Percentiles rank a stretch among this genome's conserved stretches.
Evolutionary conservation across 2,329 filamentous ascomycete genomes (phyloP).

Genomic region (Aspergillus chevalieri): DNA sequence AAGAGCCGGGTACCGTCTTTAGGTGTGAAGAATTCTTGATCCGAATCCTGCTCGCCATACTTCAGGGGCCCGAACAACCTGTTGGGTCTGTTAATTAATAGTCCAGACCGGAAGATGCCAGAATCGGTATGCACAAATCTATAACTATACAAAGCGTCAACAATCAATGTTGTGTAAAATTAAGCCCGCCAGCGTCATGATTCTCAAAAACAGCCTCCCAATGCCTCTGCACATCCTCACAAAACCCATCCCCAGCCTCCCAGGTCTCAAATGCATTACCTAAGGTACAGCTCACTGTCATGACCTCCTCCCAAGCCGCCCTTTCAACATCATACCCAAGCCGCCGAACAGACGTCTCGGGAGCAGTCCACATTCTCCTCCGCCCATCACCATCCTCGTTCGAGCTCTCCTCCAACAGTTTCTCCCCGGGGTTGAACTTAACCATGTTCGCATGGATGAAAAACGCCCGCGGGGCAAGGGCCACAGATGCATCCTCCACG

Average conservation of each 20-base stretch:
- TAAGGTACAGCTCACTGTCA: conserved; percentile 21
- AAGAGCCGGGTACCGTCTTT: too few species aligned
- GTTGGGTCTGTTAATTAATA: too few species aligned
- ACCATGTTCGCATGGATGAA: conserved; percentile 28
- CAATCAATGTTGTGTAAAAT: conserved; percentile 6
- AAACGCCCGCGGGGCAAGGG: conserved; percentile 16
- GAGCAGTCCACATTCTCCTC: conserved; percentile 17
- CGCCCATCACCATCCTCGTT: conserved; percentile 17
- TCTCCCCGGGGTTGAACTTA: conserved; percentile 26
- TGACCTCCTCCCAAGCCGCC: conserved; percentile 24
- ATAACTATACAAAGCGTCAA: not conserved
- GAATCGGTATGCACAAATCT: not conserved
- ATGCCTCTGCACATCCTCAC: conserved; percentile 9
- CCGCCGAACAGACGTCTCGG: conserved; percentile 16
- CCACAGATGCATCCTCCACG: conserved; percentile 11
- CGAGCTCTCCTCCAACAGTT: conserved; percentile 17
- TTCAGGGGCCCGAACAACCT: too few species aligned
- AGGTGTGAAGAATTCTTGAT: too few species aligned
- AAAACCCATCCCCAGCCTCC: conserved; percentile 12
- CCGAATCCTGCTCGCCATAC: too few species aligned
- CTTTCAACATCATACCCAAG: conserved; percentile 29
- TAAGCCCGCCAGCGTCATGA: conserved; percentile 4
- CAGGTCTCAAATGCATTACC: conserved; percentile 20
- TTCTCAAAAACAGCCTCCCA: conserved; percentile 18
- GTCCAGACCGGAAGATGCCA: too few species aligned